A percentile compares a stretch with the other conserved stretches of the same genome.
These are phyloP conservation scores for Rhipidocladum racemiflorum DNA, from an alignment of 176 grass and related monocot species.

Conservation along the genomic window DNA sequence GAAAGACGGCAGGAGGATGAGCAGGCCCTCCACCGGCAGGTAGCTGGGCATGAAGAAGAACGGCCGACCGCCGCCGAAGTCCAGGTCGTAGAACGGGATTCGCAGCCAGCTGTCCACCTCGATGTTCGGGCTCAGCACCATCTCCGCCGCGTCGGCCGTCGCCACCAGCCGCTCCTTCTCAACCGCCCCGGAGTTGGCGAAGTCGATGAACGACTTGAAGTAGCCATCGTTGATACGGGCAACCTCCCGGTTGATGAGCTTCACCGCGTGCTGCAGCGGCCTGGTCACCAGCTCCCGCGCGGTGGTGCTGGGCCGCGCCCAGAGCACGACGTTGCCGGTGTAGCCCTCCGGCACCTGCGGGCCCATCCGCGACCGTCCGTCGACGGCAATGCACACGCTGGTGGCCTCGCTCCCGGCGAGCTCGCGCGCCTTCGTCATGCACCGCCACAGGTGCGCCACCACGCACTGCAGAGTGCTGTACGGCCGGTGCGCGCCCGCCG, in stretches of 20 bases:
- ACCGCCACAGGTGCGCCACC: constrained; percentile 18
- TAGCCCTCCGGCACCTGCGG: neutral
- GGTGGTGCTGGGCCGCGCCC: neutral
- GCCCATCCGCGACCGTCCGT: neutral
- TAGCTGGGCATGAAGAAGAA: constrained; percentile 4
- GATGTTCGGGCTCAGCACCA: neutral
- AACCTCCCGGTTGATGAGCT: neutral
- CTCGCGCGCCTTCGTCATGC: neutral
- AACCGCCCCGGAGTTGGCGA: constrained; percentile 30
- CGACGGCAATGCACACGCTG: neutral
- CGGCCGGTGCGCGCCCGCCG: neutral
- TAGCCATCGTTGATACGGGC: neutral
- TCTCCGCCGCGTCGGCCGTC: constrained; percentile 17
- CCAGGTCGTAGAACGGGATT: neutral
- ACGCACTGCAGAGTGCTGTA: constrained; percentile 4
- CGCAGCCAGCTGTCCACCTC: neutral
- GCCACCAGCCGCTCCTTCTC: constrained; percentile 34
- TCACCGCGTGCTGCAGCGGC: neutral
- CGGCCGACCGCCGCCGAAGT: neutral
- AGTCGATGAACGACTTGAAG: constrained; percentile 29
- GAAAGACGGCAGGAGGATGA: neutral
- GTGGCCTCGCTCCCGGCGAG: neutral
- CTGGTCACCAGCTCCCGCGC: neutral
- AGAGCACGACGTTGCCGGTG: constrained; percentile 19
- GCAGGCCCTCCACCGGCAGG: neutral